These are phyloP conservation scores for Pseudognaphalium luteoalbum DNA, from an alignment of 129 eudicot genomes.

Conservation along the genomic window DNA sequence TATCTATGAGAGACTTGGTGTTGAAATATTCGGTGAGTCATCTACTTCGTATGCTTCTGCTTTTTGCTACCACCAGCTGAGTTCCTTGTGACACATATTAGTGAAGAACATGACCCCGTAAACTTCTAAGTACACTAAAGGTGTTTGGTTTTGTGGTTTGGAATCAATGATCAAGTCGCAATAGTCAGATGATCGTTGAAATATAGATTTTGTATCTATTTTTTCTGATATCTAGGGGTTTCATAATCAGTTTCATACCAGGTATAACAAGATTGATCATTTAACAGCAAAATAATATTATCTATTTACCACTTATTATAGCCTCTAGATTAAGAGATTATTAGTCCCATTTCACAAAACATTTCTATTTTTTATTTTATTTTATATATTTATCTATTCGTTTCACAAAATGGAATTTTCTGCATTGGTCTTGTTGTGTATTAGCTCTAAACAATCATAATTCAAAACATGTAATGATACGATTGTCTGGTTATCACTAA, in stretches of 20 bases:
- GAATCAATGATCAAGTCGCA: background rate
- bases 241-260: background rate
- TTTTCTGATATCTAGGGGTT: background rate
- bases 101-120: background rate
- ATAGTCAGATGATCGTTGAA: background rate
- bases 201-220: background rate
- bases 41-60: slow-evolving; percentile 1
- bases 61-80: background rate
- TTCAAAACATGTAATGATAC: background rate
- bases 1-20: slow-evolving; percentile 83
- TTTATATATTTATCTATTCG: too few species aligned
- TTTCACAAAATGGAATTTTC: background rate
- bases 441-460: background rate
- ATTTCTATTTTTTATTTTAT: background rate
- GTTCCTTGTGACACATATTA: background rate
- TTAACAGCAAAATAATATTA: background rate
- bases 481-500: background rate
- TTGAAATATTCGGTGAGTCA: slow-evolving; percentile 81
- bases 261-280: background rate
- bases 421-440: background rate
- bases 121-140: background rate
- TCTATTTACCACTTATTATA: background rate
- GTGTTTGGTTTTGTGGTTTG: background rate
- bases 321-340: background rate
- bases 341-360: background rate